Percentiles rank a stretch among this genome's conserved stretches.
These are phyloP conservation scores for Dimargaris verticillata DNA, from an alignment of 192 early-diverging fungal species.

Conservation along the genomic window DNA sequence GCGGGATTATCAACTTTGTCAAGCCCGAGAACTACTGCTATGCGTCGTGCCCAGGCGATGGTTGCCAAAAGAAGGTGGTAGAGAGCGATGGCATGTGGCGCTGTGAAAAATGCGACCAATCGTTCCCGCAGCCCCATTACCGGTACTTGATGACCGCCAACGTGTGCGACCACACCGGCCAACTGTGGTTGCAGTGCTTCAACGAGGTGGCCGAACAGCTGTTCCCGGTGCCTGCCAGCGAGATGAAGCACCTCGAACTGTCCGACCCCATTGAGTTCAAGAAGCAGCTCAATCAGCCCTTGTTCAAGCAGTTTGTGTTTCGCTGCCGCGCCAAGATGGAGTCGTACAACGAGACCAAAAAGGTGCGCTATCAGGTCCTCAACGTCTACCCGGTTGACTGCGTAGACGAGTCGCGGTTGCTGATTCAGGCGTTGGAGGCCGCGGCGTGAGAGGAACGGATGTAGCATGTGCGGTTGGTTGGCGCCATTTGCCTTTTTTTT, in stretches of 20 bases:
- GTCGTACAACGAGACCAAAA: conserved; percentile 47
- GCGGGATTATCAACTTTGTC: conserved; percentile 60
- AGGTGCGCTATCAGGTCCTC: conserved; percentile 32
- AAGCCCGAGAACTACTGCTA: conserved; percentile 55
- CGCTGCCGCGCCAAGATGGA: conserved; percentile 67
- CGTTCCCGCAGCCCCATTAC: conserved; percentile 53
- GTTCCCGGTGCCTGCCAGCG: conserved; percentile 50
- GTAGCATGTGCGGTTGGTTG: not conserved
- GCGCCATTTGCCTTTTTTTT: not conserved
- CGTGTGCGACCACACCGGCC: conserved; percentile 61
- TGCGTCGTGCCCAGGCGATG: conserved; percentile 60
- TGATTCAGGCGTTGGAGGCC: conserved; percentile 27
- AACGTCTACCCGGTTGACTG: conserved; percentile 34
- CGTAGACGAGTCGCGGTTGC: conserved; percentile 33
- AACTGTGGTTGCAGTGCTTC: conserved; percentile 69
- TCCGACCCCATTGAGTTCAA: conserved; percentile 32
- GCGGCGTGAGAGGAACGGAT: not conserved
- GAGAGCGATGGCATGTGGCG: conserved; percentile 56
- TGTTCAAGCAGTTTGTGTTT: conserved; percentile 56
- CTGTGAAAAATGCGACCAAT: conserved; percentile 78
- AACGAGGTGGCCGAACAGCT: conserved; percentile 60
- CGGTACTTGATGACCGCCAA: conserved; percentile 63
- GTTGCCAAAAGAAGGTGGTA: conserved; percentile 82
- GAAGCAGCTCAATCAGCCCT: conserved; percentile 28
- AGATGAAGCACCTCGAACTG: conserved; percentile 33